Percentiles rank a stretch among this genome's conserved stretches.
These are phyloP conservation scores for Paramecium primaurelia DNA, from an alignment of 73 alveolate species.

Conservation along the genomic window DNA sequence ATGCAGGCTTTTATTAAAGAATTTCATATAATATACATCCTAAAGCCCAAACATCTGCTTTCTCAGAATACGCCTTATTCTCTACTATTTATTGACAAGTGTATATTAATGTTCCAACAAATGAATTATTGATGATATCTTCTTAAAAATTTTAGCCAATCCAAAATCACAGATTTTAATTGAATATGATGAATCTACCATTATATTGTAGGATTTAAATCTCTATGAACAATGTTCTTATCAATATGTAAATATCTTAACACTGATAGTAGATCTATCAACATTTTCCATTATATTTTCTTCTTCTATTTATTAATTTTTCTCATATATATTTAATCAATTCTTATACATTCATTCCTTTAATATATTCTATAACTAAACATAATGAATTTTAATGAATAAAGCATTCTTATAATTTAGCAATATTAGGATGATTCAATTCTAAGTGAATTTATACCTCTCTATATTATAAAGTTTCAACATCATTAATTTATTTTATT, in stretches of 20 bases:
- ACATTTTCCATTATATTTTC: conserved; percentile 86
- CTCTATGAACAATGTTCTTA: conserved; percentile 89
- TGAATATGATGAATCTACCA: conserved; percentile 79
- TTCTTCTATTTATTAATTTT: conserved; percentile 84
- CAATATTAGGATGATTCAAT: conserved; percentile 92
- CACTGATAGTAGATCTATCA: conserved; percentile 77
- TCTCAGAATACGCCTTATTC: conserved; percentile 85
- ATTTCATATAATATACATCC: conserved; percentile 95
- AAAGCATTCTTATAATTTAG: conserved; percentile 87
- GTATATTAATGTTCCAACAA: conserved; percentile 86
- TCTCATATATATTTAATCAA: conserved; percentile 77
- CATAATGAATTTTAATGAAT: conserved; percentile 82
- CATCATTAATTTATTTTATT: conserved; percentile 76
- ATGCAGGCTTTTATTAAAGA: conserved; percentile 90
- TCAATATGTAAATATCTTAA: conserved; percentile 81
- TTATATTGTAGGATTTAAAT: conserved; percentile 88
- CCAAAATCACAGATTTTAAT: conserved; percentile 96
- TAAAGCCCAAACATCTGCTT: conserved; percentile 95
- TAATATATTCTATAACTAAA: conserved; percentile 93
- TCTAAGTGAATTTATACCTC: conserved; percentile 88
- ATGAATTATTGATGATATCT: conserved; percentile 67
- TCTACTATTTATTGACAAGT: conserved; percentile 87
- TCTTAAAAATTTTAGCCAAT: conserved; percentile 81
- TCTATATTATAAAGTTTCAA: conserved; percentile 72
- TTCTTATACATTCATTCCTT: conserved; percentile 89